Evolutionary conservation across 139 green algal genomes (phyloP), one percentile per base, ranked within the genome.

Genomic region (Volvox reticuliferus): DNA sequence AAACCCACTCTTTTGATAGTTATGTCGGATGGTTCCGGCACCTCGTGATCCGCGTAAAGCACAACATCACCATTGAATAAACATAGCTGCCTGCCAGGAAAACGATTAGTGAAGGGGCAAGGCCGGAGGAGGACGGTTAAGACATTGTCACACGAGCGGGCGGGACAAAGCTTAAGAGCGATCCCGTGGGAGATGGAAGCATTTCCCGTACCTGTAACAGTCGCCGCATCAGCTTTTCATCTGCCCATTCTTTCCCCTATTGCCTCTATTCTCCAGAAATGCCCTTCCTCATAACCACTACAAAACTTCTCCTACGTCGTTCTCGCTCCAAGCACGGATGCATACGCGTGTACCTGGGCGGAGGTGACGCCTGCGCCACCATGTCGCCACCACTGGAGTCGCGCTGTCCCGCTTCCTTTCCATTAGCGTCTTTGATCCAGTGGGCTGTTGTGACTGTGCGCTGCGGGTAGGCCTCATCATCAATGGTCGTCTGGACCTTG

Each of bases 361-460:
- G 44, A 55, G 9, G 5, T 9, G 44, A 9, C 5, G 44, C 44
- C 44, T 55, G 44, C 44, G 9, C 44, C 44, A 55, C 44, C 44
- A 9, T 9, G 44, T 55, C 9, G 44, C 24, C 30, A n/a, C 26
- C 71, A 79, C 71, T 1, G 1, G 76, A 62, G 32, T 19, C 9
- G 32, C 14, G 30, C 32, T 30, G 18, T 35, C 22, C 16, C 36
- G 35, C 78, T 2, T 61, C 76, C 32, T 26, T 20, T 22, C 86
- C 86, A 24, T 75, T 84, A 12, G 73, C 86, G 0, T 50, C 71
- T 1, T 26, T 32, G 0, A 90, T 76, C 86, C 86, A 90, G 9
- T 62, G 71, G 0, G 30, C 30, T 2, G 86, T 90, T 50, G 86
- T 90, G 26, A 90, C 71, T 0, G 86, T 90, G 20, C 86, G 86